Conservation (phyloP, 768 basidiomycete genomes). For the Lepiota brunneoincarnata region DNA sequence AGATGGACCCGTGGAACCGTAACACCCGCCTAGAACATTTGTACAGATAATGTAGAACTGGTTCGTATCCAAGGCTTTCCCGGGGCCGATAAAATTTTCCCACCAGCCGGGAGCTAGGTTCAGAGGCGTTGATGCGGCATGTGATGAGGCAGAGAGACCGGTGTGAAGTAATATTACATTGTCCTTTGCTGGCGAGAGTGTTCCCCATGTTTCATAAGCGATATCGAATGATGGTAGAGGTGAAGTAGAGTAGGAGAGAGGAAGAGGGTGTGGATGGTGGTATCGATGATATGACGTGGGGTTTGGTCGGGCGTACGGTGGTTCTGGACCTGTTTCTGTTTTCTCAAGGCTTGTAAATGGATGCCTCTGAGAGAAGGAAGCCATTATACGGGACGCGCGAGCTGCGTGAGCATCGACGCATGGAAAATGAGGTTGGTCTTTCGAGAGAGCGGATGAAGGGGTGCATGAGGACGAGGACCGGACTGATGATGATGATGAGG, state of each 20-base stretch:
- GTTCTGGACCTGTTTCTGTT: conserved; percentile 69
- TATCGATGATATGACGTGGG: conserved; percentile 73
- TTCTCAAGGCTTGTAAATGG: conserved; percentile 16
- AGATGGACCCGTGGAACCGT: conserved; percentile 94
- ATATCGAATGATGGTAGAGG: conserved; percentile 74
- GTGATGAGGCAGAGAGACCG: conserved; percentile 93
- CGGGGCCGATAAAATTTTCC: conserved; percentile 97
- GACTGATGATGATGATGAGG: conserved; percentile 4
- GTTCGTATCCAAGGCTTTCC: conserved; percentile 90
- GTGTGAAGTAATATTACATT: conserved; percentile 97
- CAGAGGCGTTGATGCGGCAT: conserved; percentile 76
- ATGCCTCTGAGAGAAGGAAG: conserved; percentile 22
- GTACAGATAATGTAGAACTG: conserved; percentile 93
- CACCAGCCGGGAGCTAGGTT: conserved; percentile 94
- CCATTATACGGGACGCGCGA: conserved; percentile 53
- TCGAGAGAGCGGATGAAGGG: conserved; percentile 12
- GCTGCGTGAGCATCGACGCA: conserved; percentile 83
- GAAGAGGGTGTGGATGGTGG: conserved; percentile 58
- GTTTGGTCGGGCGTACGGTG: conserved; percentile 76
- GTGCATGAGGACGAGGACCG: conserved; percentile 4
- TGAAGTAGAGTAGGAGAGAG: conserved; percentile 50
- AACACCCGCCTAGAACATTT: conserved; percentile 96
- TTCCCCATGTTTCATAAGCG: conserved; percentile 99
- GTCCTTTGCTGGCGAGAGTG: conserved; percentile 68
- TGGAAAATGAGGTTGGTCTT: conserved; percentile 45